Percentiles rank a stretch among this genome's conserved stretches.
These are phyloP conservation scores for Ustilaginoidea virens DNA, from an alignment of 2,329 filamentous ascomycete genomes.

Conservation along the genomic window DNA sequence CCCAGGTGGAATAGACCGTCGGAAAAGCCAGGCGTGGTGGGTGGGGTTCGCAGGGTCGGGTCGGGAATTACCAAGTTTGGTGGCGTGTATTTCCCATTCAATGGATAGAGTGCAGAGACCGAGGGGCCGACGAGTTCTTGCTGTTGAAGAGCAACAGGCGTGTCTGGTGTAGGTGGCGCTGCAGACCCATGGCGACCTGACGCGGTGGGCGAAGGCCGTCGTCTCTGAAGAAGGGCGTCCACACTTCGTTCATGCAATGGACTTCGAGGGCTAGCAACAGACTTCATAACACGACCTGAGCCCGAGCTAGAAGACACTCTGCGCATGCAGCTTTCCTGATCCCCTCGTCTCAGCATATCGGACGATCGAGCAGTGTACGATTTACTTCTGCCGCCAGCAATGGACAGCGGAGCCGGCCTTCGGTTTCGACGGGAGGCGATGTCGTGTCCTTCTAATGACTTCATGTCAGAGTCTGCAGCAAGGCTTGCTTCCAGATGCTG, in stretches of 20 bases:
- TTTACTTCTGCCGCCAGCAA: conserved; percentile 27
- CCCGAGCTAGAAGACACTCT: conserved; percentile 38
- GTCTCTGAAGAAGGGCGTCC: conserved; percentile 25
- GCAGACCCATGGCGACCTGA: conserved; percentile 21
- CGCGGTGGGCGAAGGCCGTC: conserved; percentile 26
- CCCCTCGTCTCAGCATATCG: conserved; percentile 28
- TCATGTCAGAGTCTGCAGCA: conserved; percentile 17
- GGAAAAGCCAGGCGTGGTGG: conserved; percentile 34
- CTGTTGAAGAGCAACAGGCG: conserved; percentile 24
- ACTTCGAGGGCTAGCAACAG: conserved; percentile 16
- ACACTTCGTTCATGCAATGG: conserved; percentile 28
- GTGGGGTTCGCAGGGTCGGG: conserved; percentile 34
- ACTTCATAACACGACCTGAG: conserved; percentile 18
- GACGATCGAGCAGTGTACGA: conserved; percentile 29
- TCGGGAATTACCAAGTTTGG: conserved; percentile 20
- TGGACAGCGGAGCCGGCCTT: conserved; percentile 28
- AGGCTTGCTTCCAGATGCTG: no score
- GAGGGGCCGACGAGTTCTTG: conserved; percentile 23
- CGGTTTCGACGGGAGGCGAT: conserved; percentile 37
- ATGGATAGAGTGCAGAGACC: conserved; percentile 17
- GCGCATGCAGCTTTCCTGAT: conserved; percentile 33
- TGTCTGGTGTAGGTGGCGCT: conserved; percentile 34
- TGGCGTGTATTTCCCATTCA: conserved; percentile 14
- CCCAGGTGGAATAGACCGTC: conserved; percentile 24
- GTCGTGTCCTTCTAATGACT: conserved; percentile 34